Evolutionary conservation across 148 eudicot species (phyloP).

Genomic region (Cornus controversa): DNA sequence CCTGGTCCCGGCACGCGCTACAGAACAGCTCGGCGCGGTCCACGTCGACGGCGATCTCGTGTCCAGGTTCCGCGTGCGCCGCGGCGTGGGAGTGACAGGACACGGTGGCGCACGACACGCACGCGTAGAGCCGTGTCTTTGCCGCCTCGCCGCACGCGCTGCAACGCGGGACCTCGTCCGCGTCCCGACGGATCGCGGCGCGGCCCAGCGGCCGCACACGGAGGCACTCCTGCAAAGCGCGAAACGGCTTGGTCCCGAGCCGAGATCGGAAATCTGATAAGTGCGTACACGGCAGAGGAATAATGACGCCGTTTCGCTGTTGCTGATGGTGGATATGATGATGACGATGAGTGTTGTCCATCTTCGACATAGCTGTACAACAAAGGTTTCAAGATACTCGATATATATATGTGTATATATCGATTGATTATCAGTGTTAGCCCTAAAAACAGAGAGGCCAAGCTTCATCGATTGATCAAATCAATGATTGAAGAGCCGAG

Average conservation of each 20-base stretch:
- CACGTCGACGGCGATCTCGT: slow-evolving; percentile 61
- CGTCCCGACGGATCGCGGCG: slow-evolving; percentile 44
- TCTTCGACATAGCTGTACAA: background rate
- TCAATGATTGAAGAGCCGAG: background rate
- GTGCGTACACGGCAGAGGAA: slow-evolving; percentile 40
- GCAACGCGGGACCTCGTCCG: slow-evolving; percentile 30
- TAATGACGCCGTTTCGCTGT: slow-evolving; percentile 5
- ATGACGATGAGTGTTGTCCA: background rate
- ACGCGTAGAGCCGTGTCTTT: slow-evolving; percentile 50
- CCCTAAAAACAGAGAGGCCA: background rate
- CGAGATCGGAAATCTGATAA: slow-evolving; percentile 47
- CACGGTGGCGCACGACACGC: slow-evolving; percentile 56
- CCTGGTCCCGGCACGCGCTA: slow-evolving; percentile 56
- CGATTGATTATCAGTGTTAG: background rate
- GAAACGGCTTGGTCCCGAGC: slow-evolving; percentile 45
- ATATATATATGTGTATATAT: background rate
- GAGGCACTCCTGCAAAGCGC: slow-evolving; percentile 40
- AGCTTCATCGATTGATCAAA: background rate
- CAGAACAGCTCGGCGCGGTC: slow-evolving; percentile 73
- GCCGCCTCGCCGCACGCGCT: slow-evolving; percentile 10
- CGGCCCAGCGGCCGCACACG: slow-evolving; percentile 52
- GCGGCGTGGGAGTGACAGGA: slow-evolving; percentile 51
- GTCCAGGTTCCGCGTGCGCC: slow-evolving; percentile 40
- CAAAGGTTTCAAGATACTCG: background rate
- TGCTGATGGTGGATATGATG: background rate